These are phyloP conservation scores for Ganoderma boninense DNA, from an alignment of 1,284 basidiomycete species.

Conservation along the genomic window DNA sequence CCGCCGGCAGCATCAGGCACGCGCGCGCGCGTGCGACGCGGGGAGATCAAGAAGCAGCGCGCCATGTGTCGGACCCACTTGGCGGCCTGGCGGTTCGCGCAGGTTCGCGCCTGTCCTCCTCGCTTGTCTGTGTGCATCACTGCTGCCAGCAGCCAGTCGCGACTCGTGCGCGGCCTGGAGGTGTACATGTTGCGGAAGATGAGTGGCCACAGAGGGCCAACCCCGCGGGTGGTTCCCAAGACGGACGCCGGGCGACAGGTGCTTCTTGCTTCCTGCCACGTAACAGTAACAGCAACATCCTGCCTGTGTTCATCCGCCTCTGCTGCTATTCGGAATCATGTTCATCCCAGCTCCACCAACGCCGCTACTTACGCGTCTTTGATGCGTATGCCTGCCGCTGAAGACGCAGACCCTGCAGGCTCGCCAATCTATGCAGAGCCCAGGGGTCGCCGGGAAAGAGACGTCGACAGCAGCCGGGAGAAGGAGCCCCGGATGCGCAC, in stretches of 20 bases:
- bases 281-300: too few species aligned
- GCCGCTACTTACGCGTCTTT: neutral
- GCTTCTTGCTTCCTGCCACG: neutral
- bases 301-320: neutral
- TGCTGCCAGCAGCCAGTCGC: neutral
- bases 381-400: neutral
- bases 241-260: neutral
- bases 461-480: neutral
- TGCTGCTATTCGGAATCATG: neutral
- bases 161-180: neutral
- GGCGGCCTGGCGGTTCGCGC: too few species aligned
- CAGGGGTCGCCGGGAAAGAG: neutral
- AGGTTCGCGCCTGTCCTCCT: too few species aligned
- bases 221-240: neutral
- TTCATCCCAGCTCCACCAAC: neutral
- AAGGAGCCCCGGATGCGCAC: neutral
- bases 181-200: neutral
- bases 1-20: slow-evolving; percentile 25
- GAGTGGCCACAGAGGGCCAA: neutral
- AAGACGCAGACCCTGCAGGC: neutral
- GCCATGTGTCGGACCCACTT: slow-evolving; percentile 7
- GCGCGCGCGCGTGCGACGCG: neutral
- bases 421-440: neutral
- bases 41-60: slow-evolving; percentile 2
- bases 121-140: too few species aligned